phyloP scores from a whole-genome alignment of 75 land plant genomes.

The Pinus taeda region DNA sequence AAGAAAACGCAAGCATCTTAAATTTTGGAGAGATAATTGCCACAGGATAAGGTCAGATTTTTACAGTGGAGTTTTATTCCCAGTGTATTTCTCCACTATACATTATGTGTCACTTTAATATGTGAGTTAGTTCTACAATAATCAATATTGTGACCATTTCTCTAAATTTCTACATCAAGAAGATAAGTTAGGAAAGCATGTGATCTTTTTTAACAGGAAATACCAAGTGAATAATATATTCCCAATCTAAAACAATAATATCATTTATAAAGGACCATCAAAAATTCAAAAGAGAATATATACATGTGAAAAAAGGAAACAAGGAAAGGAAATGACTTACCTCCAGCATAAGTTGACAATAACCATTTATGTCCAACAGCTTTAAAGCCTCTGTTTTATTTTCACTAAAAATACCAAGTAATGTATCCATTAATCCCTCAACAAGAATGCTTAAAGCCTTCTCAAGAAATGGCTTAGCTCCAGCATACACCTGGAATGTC shows the following conservation, averaged over 20 bases:
- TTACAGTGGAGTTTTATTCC: too few relatives aligned
- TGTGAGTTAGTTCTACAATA: too few relatives aligned
- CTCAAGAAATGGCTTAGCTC: conserved; percentile 85
- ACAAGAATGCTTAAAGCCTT: conserved; percentile 75
- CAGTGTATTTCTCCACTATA: too few relatives aligned
- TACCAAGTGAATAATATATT: background rate
- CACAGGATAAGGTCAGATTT: too few relatives aligned
- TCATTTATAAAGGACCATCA: background rate
- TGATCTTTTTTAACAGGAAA: background rate
- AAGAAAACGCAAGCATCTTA: too few relatives aligned
- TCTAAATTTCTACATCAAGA: background rate
- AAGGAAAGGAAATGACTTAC: conserved; percentile 22
- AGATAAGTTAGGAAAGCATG: background rate
- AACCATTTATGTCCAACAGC: conserved; percentile 80
- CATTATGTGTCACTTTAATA: too few relatives aligned
- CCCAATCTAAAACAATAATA: background rate
- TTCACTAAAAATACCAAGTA: conserved; percentile 72
- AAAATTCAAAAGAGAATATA: background rate
- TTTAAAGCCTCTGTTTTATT: conserved; percentile 60
- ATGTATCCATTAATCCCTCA: conserved; percentile 84
- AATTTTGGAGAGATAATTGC: too few relatives aligned
- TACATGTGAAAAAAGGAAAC: background rate
- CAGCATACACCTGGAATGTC: conserved; percentile 70
- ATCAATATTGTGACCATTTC: too few relatives aligned
- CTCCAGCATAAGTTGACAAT: conserved; percentile 97